Evolutionary conservation across 768 basidiomycete genomes (phyloP).

Genomic region (Trametes cinnabarina): DNA sequence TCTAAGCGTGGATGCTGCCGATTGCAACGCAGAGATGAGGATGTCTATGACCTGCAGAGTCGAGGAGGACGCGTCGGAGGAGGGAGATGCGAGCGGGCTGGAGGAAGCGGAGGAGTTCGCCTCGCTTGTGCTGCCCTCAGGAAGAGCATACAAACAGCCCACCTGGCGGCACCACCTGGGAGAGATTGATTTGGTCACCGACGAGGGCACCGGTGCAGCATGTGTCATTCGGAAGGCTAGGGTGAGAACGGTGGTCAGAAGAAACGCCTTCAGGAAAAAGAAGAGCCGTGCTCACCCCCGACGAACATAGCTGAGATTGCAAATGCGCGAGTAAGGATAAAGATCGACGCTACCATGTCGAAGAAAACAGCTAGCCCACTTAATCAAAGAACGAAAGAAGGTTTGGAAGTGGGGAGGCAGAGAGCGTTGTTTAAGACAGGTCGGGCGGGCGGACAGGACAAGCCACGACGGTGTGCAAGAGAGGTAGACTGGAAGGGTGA

Average conservation of each 20-base stretch:
- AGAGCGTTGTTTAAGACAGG: neutral
- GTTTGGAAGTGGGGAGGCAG: neutral
- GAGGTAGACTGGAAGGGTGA: neutral
- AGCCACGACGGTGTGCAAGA: neutral
- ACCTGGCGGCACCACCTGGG: neutral
- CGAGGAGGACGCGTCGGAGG: neutral
- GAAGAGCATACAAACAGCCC: constrained; percentile 4
- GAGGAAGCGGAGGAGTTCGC: neutral
- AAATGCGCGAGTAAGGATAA: constrained; percentile 16
- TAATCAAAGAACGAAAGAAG: constrained; percentile 7
- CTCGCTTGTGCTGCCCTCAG: neutral
- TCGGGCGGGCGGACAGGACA: neutral
- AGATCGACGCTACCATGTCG: constrained; percentile 8
- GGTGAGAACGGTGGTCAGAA: neutral
- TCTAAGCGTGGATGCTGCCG: neutral
- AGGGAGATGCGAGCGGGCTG: neutral
- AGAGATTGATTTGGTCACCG: neutral
- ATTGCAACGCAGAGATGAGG: neutral
- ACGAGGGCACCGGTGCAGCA: neutral
- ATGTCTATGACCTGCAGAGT: constrained; percentile 9
- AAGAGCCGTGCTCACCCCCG: neutral
- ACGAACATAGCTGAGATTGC: constrained; percentile 16
- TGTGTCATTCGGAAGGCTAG: neutral
- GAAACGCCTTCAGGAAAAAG: too few species aligned
- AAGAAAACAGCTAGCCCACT: constrained; percentile 1